phyloP scores from a whole-genome alignment of 495 filamentous ascomycete genomes.

The Hypoxylon fragiforme region DNA sequence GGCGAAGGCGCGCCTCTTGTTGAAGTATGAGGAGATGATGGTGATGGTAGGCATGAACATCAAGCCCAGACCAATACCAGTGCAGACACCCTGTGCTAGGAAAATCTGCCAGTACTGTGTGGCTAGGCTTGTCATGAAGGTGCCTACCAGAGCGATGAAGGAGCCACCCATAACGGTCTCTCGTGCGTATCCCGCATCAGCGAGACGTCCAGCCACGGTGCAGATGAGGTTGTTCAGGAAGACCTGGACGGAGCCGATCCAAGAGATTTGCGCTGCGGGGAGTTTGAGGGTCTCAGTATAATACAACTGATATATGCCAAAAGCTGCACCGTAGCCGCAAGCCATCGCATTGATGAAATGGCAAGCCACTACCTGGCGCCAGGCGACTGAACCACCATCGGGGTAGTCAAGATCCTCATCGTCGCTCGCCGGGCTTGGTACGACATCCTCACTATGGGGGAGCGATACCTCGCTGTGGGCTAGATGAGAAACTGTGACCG shows the following conservation, averaged over 20 bases:
- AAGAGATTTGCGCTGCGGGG: constrained; percentile 46
- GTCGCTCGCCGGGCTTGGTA: constrained; percentile 1
- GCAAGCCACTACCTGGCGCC: constrained; percentile 48
- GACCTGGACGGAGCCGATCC: constrained; percentile 52
- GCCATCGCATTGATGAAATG: constrained; percentile 46
- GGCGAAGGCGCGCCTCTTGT: constrained; percentile 40
- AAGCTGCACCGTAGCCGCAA: constrained; percentile 48
- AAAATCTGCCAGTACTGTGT: constrained; percentile 50
- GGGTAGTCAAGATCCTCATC: constrained; percentile 30
- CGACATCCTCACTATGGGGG: constrained; percentile 7
- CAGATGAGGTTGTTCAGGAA: constrained; percentile 48
- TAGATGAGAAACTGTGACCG: constrained; percentile 17
- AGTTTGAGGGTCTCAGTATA: constrained; percentile 49
- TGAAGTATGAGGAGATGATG: constrained; percentile 47
- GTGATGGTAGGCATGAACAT: constrained; percentile 50
- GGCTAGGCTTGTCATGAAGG: constrained; percentile 48
- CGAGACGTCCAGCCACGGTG: constrained; percentile 44
- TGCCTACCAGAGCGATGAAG: constrained; percentile 45
- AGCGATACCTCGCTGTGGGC: constrained; percentile 17
- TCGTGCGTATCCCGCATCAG: constrained; percentile 48
- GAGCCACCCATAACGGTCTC: constrained; percentile 41
- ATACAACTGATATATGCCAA: constrained; percentile 52
- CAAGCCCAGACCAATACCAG: constrained; percentile 47
- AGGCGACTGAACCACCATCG: constrained; percentile 47
- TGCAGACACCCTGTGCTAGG: constrained; percentile 47